phyloP scores from a whole-genome alignment of 176 grass and related monocot genomes.

The Olyra latifolia region DNA sequence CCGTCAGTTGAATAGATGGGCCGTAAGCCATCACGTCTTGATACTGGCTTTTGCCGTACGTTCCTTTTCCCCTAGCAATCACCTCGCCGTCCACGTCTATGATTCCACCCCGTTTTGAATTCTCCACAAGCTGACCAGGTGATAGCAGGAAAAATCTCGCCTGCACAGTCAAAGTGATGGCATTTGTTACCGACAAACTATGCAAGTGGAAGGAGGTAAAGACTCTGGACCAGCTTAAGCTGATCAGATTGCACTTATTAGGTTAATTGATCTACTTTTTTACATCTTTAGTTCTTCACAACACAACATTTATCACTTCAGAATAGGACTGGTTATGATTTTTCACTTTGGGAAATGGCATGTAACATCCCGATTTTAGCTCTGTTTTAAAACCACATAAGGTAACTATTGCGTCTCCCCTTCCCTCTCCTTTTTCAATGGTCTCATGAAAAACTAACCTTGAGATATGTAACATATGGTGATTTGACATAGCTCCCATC shows the following conservation, averaged over 20 bases:
- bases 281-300: neutral
- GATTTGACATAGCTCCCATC: conserved; percentile 83
- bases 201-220: neutral
- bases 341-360: neutral
- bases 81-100: conserved; percentile 85
- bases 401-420: too few species aligned
- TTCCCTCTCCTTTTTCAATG: neutral
- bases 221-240: neutral
- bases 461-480: conserved; percentile 65
- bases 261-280: neutral
- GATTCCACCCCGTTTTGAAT: conserved; percentile 53
- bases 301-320: neutral
- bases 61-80: conserved; percentile 62
- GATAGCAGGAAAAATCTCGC: conserved; percentile 55
- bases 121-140: conserved; percentile 47
- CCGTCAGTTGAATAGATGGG: conserved; percentile 55
- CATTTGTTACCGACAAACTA: neutral
- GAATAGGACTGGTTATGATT: neutral
- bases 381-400: too few species aligned
- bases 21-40: conserved; percentile 66
- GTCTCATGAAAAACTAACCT: conserved; percentile 34
- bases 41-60: neutral
- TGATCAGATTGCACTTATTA: neutral
- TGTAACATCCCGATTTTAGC: too few species aligned
- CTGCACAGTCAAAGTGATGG: conserved; percentile 35